Base-by-base conservation (phyloP, 2,329 filamentous ascomycete species). In the Alternaria sp. region DNA sequence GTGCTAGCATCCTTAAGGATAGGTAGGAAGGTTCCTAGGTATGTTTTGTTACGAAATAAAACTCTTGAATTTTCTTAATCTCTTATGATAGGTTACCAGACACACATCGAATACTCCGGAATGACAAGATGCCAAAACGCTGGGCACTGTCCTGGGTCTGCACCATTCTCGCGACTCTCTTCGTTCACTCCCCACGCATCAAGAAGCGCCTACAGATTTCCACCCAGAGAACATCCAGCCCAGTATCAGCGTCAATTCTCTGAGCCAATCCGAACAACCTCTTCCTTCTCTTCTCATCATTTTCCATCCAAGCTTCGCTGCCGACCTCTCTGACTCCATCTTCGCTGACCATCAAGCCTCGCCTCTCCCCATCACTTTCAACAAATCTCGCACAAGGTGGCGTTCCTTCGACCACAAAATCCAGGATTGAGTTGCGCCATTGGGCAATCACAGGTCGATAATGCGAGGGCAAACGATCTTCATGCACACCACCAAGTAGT, bases 121-220 rank as follows among this genome's bases (percentile, higher is more conserved):
- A 32, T n/a, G 27, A 43, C 18, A 27, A 30, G 38, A 22, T 6
- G 38, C 36, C 50, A 53, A 6, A 16, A 22, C 27, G n/a, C 38
- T 30, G 38, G 12, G 38, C n/a, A 43, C 30, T 28, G 50, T 32
- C 25, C 50, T 27, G 12, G 18, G 9, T 14, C 7, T 41, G 18
- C 18, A 41, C 18, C 38, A 8, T 22, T 22, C 5, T 3, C 18
- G 38, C 18, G 10, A 41, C 38, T 11, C 18, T 40, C 10, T 90
- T 78, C 87, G 89, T 83, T 53, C 45, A 67, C 28, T 66, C 32
- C n/a, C 63, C 65, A 18, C 59, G 58, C 66, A 69, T 69, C 55
- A 69, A 59, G 18, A 67, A 66, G 12, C 66, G 50, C 28, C 65
- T 53, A 22, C 63, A 61, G 2, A 66, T 60, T 11, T 64, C 60